A percentile compares a stretch with the other conserved stretches of the same genome.
Evolutionary conservation across 768 basidiomycete genomes (phyloP).

Genomic region (Podaxis sp.): DNA sequence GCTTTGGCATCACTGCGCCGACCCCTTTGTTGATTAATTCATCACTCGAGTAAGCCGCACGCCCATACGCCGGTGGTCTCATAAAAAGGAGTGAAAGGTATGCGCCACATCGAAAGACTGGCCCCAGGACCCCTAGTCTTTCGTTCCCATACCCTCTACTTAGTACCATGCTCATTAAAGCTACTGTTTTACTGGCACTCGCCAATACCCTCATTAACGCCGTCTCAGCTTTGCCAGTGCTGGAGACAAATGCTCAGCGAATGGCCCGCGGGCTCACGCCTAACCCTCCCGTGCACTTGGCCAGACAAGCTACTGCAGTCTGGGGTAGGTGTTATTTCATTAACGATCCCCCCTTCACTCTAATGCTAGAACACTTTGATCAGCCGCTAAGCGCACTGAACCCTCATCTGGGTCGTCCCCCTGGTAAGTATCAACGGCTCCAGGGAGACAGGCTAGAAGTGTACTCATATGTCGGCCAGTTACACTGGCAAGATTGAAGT

Average conservation of each 20-base stretch:
- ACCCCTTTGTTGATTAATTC: not conserved
- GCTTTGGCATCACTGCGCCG: not conserved
- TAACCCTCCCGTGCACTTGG: conserved; percentile 19
- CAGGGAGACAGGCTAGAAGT: not conserved
- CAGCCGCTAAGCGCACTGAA: not conserved
- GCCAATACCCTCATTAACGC: conserved; percentile 17
- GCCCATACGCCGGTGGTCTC: not conserved
- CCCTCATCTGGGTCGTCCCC: conserved; percentile 17
- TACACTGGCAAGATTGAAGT: conserved; percentile 34
- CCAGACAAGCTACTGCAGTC: conserved; percentile 13
- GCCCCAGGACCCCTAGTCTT: not conserved
- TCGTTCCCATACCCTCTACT: not conserved
- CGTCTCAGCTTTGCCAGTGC: conserved; percentile 16
- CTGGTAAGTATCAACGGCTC: not conserved
- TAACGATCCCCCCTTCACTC: too few species aligned
- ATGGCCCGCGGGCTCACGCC: conserved; percentile 41
- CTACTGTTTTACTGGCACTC: conserved; percentile 20
- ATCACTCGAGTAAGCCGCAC: not conserved
- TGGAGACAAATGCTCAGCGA: conserved; percentile 38
- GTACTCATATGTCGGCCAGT: conserved; percentile 14
- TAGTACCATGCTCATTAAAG: conserved; percentile 16
- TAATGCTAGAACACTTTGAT: not conserved
- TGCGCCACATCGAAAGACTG: not conserved
- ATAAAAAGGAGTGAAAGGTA: not conserved
- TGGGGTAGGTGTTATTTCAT: not conserved